Evolutionary conservation across 2,329 filamentous ascomycete genomes (phyloP).

Genomic region (Colletotrichum incanum): DNA sequence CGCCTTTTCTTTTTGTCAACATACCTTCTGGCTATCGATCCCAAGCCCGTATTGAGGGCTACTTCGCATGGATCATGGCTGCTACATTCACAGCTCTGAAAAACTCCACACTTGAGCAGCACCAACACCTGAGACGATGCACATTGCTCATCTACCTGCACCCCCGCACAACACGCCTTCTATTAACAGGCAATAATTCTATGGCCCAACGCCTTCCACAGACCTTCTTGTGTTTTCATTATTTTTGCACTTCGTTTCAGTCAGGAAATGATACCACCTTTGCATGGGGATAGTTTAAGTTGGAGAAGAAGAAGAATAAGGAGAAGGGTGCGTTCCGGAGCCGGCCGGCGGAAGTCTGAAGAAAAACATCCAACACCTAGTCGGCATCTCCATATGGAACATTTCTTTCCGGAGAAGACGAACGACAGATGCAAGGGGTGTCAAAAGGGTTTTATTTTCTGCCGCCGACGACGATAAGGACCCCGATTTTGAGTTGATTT

Average conservation of each 20-base stretch:
- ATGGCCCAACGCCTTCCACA: constrained; percentile 28
- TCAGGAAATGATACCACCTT: constrained; percentile 45
- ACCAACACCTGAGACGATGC: constrained; percentile 7
- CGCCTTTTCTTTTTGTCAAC: constrained; percentile 42
- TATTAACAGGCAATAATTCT: constrained; percentile 33
- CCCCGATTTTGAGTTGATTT: constrained; percentile 1
- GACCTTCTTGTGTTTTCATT: constrained; percentile 11
- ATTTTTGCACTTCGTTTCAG: constrained; percentile 40
- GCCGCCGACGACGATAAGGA: neutral
- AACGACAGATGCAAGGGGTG: neutral
- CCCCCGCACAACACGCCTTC: constrained; percentile 4
- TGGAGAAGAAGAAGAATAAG: constrained; percentile 20
- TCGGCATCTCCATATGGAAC: neutral
- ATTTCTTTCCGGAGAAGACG: neutral
- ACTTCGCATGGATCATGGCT: constrained; percentile 19
- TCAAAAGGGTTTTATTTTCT: neutral
- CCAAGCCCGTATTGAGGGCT: constrained; percentile 11
- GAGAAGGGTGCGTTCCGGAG: neutral
- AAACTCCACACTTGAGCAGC: constrained; percentile 4
- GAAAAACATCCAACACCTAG: constrained; percentile 1
- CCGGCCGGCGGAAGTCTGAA: neutral
- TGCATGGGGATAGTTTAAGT: constrained; percentile 30
- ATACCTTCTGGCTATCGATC: constrained; percentile 23
- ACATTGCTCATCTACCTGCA: constrained; percentile 6
- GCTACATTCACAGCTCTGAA: constrained; percentile 6